Percentiles rank a stretch among this genome's conserved stretches.
These are phyloP conservation scores for Exophiala calicioides DNA, from an alignment of 2,329 filamentous ascomycete genomes.

Conservation along the genomic window DNA sequence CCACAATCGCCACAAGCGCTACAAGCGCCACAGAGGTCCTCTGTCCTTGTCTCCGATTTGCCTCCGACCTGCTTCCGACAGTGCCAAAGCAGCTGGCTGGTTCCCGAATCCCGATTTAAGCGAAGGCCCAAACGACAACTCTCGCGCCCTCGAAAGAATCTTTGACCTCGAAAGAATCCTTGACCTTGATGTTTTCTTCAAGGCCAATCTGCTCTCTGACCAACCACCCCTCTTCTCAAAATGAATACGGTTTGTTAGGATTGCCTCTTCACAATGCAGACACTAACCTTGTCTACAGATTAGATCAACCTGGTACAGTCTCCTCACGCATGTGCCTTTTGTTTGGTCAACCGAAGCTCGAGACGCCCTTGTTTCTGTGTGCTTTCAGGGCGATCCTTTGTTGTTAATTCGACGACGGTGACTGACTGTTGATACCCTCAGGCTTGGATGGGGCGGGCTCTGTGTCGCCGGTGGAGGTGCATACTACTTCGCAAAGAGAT, in stretches of 20 bases:
- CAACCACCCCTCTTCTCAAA: conserved; percentile 3
- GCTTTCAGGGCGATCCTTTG: too few species aligned
- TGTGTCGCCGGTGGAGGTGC: conserved; percentile 85
- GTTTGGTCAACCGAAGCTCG: neutral
- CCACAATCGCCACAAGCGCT: too few species aligned
- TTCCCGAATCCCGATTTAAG: neutral
- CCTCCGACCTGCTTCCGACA: too few species aligned
- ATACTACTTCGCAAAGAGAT: conserved; percentile 93
- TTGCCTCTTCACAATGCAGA: neutral
- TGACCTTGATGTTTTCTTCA: neutral
- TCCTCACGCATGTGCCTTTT: too few species aligned
- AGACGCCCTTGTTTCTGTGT: too few species aligned
- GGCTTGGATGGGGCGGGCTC: conserved; percentile 89
- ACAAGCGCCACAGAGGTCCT: too few species aligned
- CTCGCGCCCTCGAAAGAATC: too few species aligned
- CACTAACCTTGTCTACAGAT: conserved; percentile 42
- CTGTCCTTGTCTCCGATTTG: too few species aligned
- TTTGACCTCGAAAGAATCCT: neutral
- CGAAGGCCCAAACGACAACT: neutral
- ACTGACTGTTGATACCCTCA: conserved; percentile 44
- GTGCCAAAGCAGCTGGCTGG: too few species aligned
- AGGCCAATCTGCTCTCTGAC: conserved; percentile 2
- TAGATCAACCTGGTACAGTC: conserved; percentile 56
- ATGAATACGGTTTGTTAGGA: conserved; percentile 56
- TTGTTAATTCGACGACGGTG: too few species aligned